These are phyloP conservation scores for Neurospora sp. DNA, from an alignment of 495 filamentous ascomycete genomes.

Conservation along the genomic window DNA sequence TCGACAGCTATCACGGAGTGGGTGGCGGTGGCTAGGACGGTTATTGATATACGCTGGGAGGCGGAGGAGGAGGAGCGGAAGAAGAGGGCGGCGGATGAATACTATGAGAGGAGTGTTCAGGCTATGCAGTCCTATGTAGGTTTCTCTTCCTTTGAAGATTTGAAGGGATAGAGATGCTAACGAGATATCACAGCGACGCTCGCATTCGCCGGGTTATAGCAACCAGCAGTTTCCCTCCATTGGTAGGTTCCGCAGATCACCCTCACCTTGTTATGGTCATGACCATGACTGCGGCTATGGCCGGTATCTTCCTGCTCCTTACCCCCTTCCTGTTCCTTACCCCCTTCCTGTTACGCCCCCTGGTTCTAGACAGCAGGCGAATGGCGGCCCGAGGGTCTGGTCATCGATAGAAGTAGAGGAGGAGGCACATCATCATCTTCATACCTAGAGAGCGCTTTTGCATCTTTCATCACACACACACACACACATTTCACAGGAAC, in stretches of 20 bases:
- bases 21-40: constrained; percentile 46
- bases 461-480: background rate
- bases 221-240: constrained; percentile 4
- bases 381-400: background rate
- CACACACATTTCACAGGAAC: background rate
- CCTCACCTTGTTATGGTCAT: background rate
- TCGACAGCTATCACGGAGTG: constrained; percentile 63
- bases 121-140: constrained; percentile 30
- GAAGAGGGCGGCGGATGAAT: constrained; percentile 30
- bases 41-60: constrained; percentile 52
- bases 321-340: background rate
- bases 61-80: constrained; percentile 48
- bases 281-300: background rate
- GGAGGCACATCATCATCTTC: background rate
- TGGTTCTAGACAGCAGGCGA: background rate
- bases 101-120: constrained; percentile 22
- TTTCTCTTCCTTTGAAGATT: background rate
- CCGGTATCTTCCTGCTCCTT: background rate
- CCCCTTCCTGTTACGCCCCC: background rate
- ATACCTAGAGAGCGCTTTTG: background rate
- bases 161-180: background rate
- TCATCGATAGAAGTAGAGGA: constrained; percentile 4
- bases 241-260: constrained; percentile 13
- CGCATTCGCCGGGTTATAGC: constrained; percentile 1
- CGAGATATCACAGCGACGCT: background rate